Evolutionary conservation across 441 rosid species (phyloP).

Genomic region (Macaranga tanarius): DNA sequence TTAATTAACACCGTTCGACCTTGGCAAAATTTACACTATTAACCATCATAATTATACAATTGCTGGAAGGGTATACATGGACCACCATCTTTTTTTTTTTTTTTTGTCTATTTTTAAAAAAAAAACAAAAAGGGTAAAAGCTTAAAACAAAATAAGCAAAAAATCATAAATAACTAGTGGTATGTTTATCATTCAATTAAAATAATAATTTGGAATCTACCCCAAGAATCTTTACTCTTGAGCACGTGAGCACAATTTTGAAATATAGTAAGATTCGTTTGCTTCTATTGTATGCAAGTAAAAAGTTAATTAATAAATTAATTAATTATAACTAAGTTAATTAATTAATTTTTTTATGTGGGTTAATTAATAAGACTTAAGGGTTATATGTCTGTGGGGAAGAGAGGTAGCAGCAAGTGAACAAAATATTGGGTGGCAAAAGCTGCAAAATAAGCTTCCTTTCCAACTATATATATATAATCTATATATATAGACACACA

Average conservation of each 20-base stretch:
- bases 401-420: conserved; percentile 27
- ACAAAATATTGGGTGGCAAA: conserved; percentile 30
- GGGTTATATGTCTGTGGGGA: conserved; percentile 15
- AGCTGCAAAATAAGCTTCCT: conserved; percentile 35
- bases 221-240: conserved; percentile 23
- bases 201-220: conserved; percentile 32
- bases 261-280: conserved; percentile 2
- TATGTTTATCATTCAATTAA: neutral
- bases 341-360: too few species aligned
- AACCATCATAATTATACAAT: too few species aligned
- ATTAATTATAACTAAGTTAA: too few species aligned
- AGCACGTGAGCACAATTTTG: conserved; percentile 17
- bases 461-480: conserved; percentile 24
- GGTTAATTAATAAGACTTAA: neutral
- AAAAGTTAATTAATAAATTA: neutral
- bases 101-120: too few species aligned
- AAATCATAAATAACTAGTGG: neutral
- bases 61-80: neutral
- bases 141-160: neutral
- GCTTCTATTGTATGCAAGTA: neutral
- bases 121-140: neutral
- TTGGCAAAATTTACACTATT: too few species aligned
- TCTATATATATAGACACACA: too few species aligned
- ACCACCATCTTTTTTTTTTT: conserved; percentile 2
- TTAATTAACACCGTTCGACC: too few species aligned